Base-by-base conservation (phyloP, 371 early-diverging fungal species). In the Syncephalastrum monosporum region DNA sequence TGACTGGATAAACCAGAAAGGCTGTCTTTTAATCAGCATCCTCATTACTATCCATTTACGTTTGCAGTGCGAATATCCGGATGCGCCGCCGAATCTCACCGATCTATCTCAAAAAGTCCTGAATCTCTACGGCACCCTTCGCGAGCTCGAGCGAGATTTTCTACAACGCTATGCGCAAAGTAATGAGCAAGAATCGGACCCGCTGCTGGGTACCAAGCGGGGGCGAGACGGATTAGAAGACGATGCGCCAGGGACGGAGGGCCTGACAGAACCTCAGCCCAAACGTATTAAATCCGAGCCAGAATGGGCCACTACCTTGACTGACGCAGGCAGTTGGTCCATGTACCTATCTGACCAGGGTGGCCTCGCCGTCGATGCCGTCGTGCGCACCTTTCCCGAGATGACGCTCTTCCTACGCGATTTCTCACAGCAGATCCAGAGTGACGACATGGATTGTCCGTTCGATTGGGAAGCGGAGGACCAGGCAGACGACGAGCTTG, bases 11-110 rank as follows among this genome's bases (percentile, higher is more conserved):
- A 33, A 8, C 8, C 5, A 33, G 10, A 10, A 15, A 54, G 16
- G 25, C 19, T 42, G 42, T 42, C 38, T 8, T 33, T 10, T 33
- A 0, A 33, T 2, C 38, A 33, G 5, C 38, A 12, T 6, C n/a
- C n/a, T n/a, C 29, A 42, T 41, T 47, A 21, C 0, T 21, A 21
- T 47, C 14, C 23, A 42, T 43, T 47, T 46, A 41, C 14, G 16
- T 29, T 44, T 25, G 14, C 63, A 78, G 78, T 78, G 78, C 61
- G 78, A 74, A 62, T 78, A 78, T 47, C 78, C 78, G 41, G 78
- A 78, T 60, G 78, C 78, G 21, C 78, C 78, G 44, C 78, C 75
- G 7, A 78, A 72, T 52, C 56, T 78, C 4, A 68, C 75, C 8
- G 73, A 78, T 55, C 53, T 78, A 17, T 78, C 78, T 10, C 71